Conservation (phyloP, 2,329 filamentous ascomycete genomes). For the Fusarium redolens region DNA sequence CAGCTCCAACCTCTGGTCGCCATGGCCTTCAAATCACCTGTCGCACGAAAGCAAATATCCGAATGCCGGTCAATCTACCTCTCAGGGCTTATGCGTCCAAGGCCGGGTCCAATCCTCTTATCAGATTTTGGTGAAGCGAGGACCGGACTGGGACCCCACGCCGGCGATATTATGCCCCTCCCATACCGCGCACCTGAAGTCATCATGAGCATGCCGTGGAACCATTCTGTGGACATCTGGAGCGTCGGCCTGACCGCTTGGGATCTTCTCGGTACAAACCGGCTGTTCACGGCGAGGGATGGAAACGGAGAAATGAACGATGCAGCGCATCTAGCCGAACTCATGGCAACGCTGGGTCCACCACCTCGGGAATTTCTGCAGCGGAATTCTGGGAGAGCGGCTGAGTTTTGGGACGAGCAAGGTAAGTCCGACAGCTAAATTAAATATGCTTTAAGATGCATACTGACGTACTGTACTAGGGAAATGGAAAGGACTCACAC, state of each 20-base stretch:
- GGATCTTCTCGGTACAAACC: conserved; percentile 38
- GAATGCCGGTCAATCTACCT: conserved; percentile 42
- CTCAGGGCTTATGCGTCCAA: conserved; percentile 32
- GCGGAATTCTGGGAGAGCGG: conserved; percentile 21
- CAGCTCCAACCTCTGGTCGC: conserved; percentile 39
- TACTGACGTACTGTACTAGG: conserved; percentile 11
- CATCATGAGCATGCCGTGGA: conserved; percentile 40
- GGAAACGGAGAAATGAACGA: conserved; percentile 37
- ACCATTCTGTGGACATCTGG: conserved; percentile 45
- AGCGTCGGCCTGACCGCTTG: conserved; percentile 45
- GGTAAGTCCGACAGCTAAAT: conserved; percentile 15
- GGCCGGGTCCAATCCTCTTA: conserved; percentile 41
- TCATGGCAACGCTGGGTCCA: conserved; percentile 42
- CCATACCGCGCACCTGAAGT: conserved; percentile 42
- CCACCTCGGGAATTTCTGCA: conserved; percentile 33
- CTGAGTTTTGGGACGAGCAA: conserved; percentile 40
- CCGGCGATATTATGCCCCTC: conserved; percentile 46
- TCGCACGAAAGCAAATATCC: conserved; percentile 36
- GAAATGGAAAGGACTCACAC: conserved; percentile 34
- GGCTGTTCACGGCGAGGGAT: conserved; percentile 36
- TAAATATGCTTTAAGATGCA: neutral
- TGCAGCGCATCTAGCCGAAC: conserved; percentile 37
- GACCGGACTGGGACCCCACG: conserved; percentile 40
- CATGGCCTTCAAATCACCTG: conserved; percentile 40
- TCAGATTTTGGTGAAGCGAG: conserved; percentile 47